phyloP scores from a whole-genome alignment of 768 basidiomycete species.

The Termitomyces sp. region DNA sequence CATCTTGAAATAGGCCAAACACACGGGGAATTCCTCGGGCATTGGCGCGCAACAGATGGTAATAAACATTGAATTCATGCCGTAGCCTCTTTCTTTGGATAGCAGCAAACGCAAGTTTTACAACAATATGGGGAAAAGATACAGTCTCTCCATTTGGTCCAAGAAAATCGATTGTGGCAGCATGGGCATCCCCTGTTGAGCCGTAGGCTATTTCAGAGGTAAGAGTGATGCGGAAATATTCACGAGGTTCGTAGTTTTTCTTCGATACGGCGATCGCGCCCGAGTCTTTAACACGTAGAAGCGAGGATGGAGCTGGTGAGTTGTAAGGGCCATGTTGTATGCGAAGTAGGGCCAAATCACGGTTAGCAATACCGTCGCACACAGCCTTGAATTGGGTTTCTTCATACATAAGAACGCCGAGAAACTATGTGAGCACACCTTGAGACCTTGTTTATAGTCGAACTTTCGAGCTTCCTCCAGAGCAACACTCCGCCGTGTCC shows the following conservation, averaged over 20 bases:
- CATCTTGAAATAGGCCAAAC: constrained; percentile 13
- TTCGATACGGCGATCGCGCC: neutral
- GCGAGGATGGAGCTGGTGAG: constrained; percentile 11
- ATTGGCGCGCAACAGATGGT: neutral
- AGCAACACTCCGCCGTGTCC: neutral
- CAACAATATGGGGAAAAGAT: neutral
- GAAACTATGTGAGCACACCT: neutral
- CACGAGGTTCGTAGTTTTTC: neutral
- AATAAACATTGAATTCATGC: constrained; percentile 11
- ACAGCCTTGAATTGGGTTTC: neutral
- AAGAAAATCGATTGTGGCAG: constrained; percentile 7
- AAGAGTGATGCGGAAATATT: constrained; percentile 13
- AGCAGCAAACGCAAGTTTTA: constrained; percentile 11
- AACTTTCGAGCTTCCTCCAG: neutral
- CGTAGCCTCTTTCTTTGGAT: constrained; percentile 4
- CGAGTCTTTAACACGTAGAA: constrained; percentile 2
- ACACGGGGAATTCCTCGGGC: constrained; percentile 9
- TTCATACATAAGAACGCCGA: neutral
- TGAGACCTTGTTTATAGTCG: neutral
- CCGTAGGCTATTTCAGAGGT: constrained; percentile 10
- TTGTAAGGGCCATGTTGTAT: constrained; percentile 5
- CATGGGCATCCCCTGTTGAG: constrained; percentile 14
- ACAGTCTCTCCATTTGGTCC: neutral
- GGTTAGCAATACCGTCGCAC: neutral
- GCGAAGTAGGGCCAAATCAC: neutral